phyloP scores from a whole-genome alignment of 768 basidiomycete genomes.

The Lentinula sp. region DNA sequence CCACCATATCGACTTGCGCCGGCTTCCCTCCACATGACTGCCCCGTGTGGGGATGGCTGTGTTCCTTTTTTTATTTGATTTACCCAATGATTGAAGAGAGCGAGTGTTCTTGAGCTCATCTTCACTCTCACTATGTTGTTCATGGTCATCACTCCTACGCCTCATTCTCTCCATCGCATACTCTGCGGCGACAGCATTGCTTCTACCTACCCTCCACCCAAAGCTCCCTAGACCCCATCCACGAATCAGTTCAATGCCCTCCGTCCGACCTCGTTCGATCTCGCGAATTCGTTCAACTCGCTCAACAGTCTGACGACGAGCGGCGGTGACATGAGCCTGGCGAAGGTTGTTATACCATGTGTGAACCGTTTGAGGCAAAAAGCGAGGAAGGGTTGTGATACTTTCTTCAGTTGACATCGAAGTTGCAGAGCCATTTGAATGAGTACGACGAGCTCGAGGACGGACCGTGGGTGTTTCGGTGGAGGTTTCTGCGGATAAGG shows the following conservation, averaged over 20 bases:
- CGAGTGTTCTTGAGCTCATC: neutral
- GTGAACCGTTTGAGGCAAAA: constrained; percentile 36
- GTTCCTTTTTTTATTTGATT: neutral
- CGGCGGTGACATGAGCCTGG: constrained; percentile 66
- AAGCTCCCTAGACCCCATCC: constrained; percentile 79
- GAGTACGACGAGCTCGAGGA: constrained; percentile 10
- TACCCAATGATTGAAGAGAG: neutral
- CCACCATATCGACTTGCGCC: constrained; percentile 56
- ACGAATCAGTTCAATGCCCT: constrained; percentile 16
- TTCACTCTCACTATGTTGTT: neutral
- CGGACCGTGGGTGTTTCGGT: neutral
- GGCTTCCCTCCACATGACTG: neutral
- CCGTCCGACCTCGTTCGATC: constrained; percentile 33
- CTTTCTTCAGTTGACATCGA: constrained; percentile 11
- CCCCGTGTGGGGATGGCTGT: neutral
- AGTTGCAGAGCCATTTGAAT: neutral
- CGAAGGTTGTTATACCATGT: constrained; percentile 57
- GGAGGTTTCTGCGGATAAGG: neutral
- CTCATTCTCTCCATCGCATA: constrained; percentile 8
- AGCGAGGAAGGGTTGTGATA: constrained; percentile 22
- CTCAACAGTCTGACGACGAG: constrained; percentile 65
- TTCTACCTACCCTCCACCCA: constrained; percentile 29
- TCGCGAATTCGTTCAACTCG: constrained; percentile 60
- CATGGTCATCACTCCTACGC: no score
- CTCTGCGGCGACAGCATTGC: constrained; percentile 10